These are phyloP conservation scores for Fragilariopsis cylindrus DNA, from an alignment of 108 stramenopile species.

Conservation along the genomic window DNA sequence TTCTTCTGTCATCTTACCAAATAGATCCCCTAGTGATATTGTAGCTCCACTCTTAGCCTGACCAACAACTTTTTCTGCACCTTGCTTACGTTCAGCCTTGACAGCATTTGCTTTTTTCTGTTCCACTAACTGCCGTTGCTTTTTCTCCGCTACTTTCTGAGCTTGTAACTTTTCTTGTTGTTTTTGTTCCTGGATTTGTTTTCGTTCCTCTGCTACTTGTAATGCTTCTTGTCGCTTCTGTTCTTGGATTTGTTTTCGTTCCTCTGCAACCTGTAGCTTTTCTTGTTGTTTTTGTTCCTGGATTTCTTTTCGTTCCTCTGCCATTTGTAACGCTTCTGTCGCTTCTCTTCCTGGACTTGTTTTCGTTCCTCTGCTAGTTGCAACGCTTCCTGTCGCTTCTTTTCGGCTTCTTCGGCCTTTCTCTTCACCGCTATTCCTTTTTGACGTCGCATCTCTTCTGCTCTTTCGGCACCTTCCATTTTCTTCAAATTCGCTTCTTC, in stretches of 20 bases:
- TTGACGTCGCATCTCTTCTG: constrained; percentile 9
- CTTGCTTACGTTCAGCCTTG: constrained; percentile 6
- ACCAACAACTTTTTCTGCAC: constrained; percentile 16
- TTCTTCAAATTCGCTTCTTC: constrained; percentile 18
- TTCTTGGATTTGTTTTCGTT: constrained; percentile 20
- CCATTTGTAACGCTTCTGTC: constrained; percentile 16
- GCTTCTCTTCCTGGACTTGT: constrained; percentile 17
- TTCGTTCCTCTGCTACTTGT: constrained; percentile 24
- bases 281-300: constrained; percentile 22
- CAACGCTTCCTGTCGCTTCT: constrained; percentile 3
- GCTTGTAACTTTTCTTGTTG: constrained; percentile 19
- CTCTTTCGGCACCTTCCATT: constrained; percentile 18
- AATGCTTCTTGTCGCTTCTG: constrained; percentile 12
- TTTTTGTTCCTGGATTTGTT: constrained; percentile 20
- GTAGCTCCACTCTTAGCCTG: constrained; percentile 14
- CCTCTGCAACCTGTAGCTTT: constrained; percentile 17
- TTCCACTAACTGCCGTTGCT: neutral
- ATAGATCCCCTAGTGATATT: constrained; percentile 25
- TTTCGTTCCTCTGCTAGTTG: constrained; percentile 15
- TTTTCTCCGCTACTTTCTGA: constrained; percentile 6
- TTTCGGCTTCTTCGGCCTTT: constrained; percentile 23
- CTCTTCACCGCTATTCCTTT: constrained; percentile 6
- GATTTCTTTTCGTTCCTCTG: constrained; percentile 22
- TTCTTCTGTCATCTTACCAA: constrained; percentile 15
- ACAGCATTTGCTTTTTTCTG: constrained; percentile 6